phyloP scores from a whole-genome alignment of 495 filamentous ascomycete species.

The Pseudoneurospora amorphoporcata region DNA sequence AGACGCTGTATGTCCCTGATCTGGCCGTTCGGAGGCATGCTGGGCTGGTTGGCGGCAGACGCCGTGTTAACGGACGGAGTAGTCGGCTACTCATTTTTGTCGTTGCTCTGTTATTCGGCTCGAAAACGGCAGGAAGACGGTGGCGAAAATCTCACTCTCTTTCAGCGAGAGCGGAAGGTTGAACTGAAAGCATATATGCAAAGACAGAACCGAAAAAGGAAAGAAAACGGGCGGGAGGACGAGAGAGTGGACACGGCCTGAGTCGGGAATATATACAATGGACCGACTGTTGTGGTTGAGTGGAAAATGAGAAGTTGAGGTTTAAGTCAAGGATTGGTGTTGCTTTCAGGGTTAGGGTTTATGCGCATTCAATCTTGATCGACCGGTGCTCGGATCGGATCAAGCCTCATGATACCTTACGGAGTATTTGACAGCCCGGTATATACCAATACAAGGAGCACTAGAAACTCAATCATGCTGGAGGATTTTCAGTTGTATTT shows the following conservation, averaged over 20 bases:
- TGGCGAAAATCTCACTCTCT: background rate
- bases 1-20: background rate
- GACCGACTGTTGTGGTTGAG: background rate
- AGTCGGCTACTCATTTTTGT: background rate
- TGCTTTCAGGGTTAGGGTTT: background rate
- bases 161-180: background rate
- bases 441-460: background rate
- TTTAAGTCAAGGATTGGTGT: background rate
- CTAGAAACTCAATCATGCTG: background rate
- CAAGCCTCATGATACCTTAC: background rate
- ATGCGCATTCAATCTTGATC: background rate
- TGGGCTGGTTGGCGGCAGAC: background rate
- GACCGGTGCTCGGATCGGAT: background rate
- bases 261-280: background rate
- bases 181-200: background rate
- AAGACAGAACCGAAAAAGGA: background rate
- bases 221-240: background rate
- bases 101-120: background rate
- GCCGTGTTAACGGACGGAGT: background rate
- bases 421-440: background rate
- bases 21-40: background rate
- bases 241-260: background rate
- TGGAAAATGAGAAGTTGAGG: background rate
- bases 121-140: background rate
- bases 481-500: background rate